Evolutionary conservation across 1,139 yeast species (phyloP).

Genomic region (Scheffersomyces cryptocercus): DNA sequence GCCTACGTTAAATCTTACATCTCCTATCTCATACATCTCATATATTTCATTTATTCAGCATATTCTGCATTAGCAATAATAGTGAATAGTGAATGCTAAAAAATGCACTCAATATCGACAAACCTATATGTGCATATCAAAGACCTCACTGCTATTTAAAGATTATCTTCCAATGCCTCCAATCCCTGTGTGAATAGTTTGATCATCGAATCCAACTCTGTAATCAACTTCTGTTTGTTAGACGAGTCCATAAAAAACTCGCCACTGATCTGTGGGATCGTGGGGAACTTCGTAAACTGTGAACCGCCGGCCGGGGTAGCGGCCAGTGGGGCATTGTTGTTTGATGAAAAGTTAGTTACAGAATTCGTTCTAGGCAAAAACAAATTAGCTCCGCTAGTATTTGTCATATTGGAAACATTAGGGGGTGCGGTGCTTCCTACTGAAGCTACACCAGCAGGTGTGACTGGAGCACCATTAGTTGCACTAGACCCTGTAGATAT

Average conservation of each 20-base stretch:
- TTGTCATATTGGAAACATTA: neutral
- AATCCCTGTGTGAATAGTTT: slow-evolving; percentile 41
- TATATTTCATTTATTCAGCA: neutral
- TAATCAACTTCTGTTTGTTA: slow-evolving; percentile 35
- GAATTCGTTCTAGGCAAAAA: slow-evolving; percentile 7
- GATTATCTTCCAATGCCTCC: slow-evolving; percentile 38
- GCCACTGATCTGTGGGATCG: slow-evolving; percentile 37
- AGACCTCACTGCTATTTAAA: slow-evolving; percentile 2
- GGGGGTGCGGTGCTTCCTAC: neutral
- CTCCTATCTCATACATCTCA: neutral
- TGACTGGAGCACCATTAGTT: neutral
- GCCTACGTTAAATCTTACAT: neutral
- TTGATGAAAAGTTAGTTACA: slow-evolving; percentile 3
- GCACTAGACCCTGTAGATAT: neutral
- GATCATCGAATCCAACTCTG: slow-evolving; percentile 43
- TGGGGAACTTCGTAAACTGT: slow-evolving; percentile 30
- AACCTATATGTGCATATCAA: slow-evolving; percentile 12
- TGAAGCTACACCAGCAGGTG: neutral
- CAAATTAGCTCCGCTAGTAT: slow-evolving; percentile 7
- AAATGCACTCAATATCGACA: neutral
- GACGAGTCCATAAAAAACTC: slow-evolving; percentile 43
- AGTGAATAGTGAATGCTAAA: neutral
- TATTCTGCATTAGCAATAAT: neutral
- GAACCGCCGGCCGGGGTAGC: slow-evolving; percentile 1
- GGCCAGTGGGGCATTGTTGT: neutral